phyloP scores from a whole-genome alignment of 78 protist species.

The Polysphondylium violaceum region DNA sequence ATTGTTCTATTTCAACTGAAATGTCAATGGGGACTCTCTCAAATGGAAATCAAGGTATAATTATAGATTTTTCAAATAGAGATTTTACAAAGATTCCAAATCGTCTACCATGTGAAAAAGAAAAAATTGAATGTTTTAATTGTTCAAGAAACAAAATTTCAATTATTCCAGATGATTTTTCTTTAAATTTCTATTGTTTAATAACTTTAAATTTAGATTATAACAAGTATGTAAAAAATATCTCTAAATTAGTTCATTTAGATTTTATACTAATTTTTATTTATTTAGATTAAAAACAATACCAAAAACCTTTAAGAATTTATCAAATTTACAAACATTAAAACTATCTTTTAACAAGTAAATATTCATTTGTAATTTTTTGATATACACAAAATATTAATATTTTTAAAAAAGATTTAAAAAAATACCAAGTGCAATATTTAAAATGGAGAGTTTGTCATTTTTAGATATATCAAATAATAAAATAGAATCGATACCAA shows the following conservation, averaged over 20 bases:
- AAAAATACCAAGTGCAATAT: constrained; percentile 47
- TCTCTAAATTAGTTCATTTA: too few species aligned
- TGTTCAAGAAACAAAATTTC: constrained; percentile 17
- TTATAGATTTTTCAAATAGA: constrained; percentile 41
- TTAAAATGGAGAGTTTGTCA: background rate
- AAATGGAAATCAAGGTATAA: constrained; percentile 33
- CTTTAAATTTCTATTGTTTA: constrained; percentile 8
- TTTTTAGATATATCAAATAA: constrained; percentile 59
- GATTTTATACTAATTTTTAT: background rate
- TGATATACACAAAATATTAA: background rate
- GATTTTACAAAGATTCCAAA: constrained; percentile 49
- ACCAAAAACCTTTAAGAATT: constrained; percentile 49
- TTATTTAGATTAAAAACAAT: constrained; percentile 34
- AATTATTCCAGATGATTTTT: constrained; percentile 50
- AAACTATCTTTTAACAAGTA: constrained; percentile 47
- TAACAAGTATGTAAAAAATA: constrained; percentile 36
- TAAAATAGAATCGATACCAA: constrained; percentile 34
- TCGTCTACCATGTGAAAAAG: constrained; percentile 58
- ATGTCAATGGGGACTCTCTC: constrained; percentile 45
- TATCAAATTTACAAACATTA: constrained; percentile 12
- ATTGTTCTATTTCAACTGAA: constrained; percentile 5
- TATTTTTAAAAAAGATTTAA: constrained; percentile 8
- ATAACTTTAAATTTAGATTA: constrained; percentile 46
- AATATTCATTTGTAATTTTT: background rate
- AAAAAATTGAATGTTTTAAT: constrained; percentile 33